Evolutionary conservation across 257 asterid species (phyloP).

Genomic region (Verbascum thapsus): DNA sequence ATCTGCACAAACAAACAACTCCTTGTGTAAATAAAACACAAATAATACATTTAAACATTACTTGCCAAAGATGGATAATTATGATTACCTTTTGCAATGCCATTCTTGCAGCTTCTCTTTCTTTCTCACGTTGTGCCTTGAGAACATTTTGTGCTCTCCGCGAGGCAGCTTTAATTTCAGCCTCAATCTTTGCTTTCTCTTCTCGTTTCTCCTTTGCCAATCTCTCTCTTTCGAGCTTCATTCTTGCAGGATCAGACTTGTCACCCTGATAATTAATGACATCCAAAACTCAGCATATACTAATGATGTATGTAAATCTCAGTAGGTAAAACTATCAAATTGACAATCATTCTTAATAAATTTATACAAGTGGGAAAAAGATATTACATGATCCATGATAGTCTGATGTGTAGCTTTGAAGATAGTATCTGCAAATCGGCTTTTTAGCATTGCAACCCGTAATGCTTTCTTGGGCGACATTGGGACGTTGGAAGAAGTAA

Average conservation of each 20-base stretch:
- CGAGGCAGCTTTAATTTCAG: too few relatives aligned
- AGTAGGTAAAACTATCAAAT: neutral
- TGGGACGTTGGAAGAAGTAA: slow-evolving; percentile 40
- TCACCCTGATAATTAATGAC: slow-evolving; percentile 45
- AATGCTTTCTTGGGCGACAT: slow-evolving; percentile 69
- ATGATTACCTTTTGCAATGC: too few relatives aligned
- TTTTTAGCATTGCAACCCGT: too few relatives aligned
- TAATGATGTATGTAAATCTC: neutral
- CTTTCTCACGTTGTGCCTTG: too few relatives aligned
- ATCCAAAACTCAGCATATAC: slow-evolving; percentile 13
- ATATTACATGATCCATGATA: slow-evolving; percentile 38
- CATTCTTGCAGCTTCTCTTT: too few relatives aligned
- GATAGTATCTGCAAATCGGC: slow-evolving; percentile 81
- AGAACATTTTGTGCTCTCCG: too few relatives aligned
- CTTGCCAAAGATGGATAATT: too few relatives aligned
- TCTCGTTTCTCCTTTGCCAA: too few relatives aligned
- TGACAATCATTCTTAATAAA: neutral
- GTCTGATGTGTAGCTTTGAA: slow-evolving; percentile 59
- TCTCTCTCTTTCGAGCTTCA: slow-evolving; percentile 63
- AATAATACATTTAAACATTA: too few relatives aligned
- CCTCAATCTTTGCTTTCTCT: too few relatives aligned
- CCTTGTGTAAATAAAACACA: too few relatives aligned
- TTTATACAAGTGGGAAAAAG: neutral
- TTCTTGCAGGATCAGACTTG: slow-evolving; percentile 42
- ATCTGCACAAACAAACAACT: too few relatives aligned